phyloP scores from a whole-genome alignment of 2,329 filamentous ascomycete species.

The Fusarium cyanostomum region DNA sequence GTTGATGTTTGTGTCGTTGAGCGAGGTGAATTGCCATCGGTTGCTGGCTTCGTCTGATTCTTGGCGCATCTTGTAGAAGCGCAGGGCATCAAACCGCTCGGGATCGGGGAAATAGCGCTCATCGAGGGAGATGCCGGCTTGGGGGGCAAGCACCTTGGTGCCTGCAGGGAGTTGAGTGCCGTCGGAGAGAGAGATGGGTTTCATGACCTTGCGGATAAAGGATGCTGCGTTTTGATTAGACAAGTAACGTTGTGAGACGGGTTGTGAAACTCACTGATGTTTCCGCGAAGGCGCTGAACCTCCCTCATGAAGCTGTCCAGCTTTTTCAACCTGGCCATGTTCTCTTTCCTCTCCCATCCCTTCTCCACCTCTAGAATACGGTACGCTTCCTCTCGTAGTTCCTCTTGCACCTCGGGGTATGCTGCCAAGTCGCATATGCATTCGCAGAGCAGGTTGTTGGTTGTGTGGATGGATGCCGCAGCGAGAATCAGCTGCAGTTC shows the following conservation, averaged over 20 bases:
- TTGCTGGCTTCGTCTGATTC: slow-evolving; percentile 50
- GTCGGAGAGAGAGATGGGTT: slow-evolving; percentile 56
- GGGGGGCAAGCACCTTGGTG: slow-evolving; percentile 54
- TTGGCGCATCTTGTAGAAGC: slow-evolving; percentile 58
- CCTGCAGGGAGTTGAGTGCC: slow-evolving; percentile 55
- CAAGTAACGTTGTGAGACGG: background rate
- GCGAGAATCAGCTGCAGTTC: slow-evolving; percentile 57
- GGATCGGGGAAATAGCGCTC: slow-evolving; percentile 53
- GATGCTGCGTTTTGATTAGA: slow-evolving; percentile 48
- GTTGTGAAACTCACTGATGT: slow-evolving; percentile 51
- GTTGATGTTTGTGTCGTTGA: slow-evolving; percentile 55
- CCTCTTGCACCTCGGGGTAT: slow-evolving; percentile 57
- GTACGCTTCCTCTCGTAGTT: slow-evolving; percentile 59
- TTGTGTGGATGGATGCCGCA: slow-evolving; percentile 57
- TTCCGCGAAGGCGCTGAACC: slow-evolving; percentile 51
- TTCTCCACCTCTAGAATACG: slow-evolving; percentile 53
- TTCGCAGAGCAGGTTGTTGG: slow-evolving; percentile 57
- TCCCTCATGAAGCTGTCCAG: slow-evolving; percentile 62
- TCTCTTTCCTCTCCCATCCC: slow-evolving; percentile 55
- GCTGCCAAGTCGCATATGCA: slow-evolving; percentile 61
- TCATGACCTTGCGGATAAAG: slow-evolving; percentile 58
- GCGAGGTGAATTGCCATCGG: slow-evolving; percentile 55
- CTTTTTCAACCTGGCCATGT: slow-evolving; percentile 56
- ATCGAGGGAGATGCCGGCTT: slow-evolving; percentile 54
- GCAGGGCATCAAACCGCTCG: slow-evolving; percentile 58